phyloP scores from a whole-genome alignment of 371 early-diverging fungal species.

The Mucor indicus region DNA sequence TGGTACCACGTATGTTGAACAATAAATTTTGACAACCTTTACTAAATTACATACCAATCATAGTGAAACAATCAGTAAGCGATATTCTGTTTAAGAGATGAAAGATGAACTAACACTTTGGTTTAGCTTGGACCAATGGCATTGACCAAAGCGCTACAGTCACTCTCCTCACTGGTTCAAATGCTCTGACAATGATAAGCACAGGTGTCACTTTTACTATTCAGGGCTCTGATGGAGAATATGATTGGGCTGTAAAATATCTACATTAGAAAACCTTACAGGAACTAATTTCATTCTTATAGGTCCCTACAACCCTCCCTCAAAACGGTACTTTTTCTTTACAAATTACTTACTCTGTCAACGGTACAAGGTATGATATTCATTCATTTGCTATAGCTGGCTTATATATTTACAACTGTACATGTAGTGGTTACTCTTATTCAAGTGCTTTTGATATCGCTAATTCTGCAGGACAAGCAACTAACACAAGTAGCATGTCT shows the following conservation, averaged over 20 bases:
- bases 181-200: conserved; percentile 11
- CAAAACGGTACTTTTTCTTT: conserved; percentile 20
- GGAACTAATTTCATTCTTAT: too few relatives aligned
- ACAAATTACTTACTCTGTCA: conserved; percentile 11
- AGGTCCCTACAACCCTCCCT: conserved; percentile 21
- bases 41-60: too few relatives aligned
- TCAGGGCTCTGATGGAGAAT: conserved; percentile 15
- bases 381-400: too few relatives aligned
- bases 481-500: conserved; percentile 8
- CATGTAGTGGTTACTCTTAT: conserved; percentile 14
- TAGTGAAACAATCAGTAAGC: too few relatives aligned
- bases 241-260: conserved; percentile 21
- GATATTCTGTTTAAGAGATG: too few relatives aligned
- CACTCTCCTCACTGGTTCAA: conserved; percentile 16
- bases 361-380: conserved; percentile 15
- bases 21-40: too few relatives aligned
- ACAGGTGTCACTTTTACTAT: conserved; percentile 10
- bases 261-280: too few relatives aligned
- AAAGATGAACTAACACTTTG: too few relatives aligned
- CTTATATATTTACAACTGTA: too few relatives aligned
- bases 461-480: conserved; percentile 8
- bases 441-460: conserved; percentile 18
- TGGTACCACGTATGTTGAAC: conserved; percentile 16
- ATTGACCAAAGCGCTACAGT: conserved; percentile 11
- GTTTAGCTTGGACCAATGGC: conserved; percentile 27